Evolutionary conservation across 768 basidiomycete species (phyloP).

Genomic region (Lactarius psammicola): DNA sequence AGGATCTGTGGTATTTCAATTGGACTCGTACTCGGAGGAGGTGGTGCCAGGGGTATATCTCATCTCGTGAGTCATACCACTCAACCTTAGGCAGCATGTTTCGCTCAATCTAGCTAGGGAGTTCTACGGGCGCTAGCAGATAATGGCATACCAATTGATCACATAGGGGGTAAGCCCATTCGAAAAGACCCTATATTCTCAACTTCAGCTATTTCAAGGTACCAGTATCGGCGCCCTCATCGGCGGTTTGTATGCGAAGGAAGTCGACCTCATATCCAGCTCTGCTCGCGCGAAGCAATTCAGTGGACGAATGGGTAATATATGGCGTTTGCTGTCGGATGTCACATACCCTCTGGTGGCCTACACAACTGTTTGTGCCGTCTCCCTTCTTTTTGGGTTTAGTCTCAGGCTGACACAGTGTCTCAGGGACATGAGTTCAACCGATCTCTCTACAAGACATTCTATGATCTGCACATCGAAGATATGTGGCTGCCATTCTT

Average conservation of each 20-base stretch:
- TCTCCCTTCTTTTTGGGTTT: constrained; percentile 10
- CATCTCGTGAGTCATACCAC: constrained; percentile 51
- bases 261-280: constrained; percentile 86
- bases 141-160: constrained; percentile 89
- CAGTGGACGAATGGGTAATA: constrained; percentile 85
- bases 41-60: constrained; percentile 89
- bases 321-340: constrained; percentile 92
- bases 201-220: constrained; percentile 39
- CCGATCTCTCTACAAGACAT: constrained; percentile 90
- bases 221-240: constrained; percentile 93
- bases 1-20: constrained; percentile 91
- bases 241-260: constrained; percentile 92
- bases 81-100: constrained; percentile 37
- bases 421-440: constrained; percentile 90
- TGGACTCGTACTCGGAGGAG: constrained; percentile 93
- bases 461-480: constrained; percentile 92
- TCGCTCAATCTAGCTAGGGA: constrained; percentile 52
- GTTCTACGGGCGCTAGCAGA: constrained; percentile 90
- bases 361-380: constrained; percentile 70
- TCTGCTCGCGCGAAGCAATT: constrained; percentile 89
- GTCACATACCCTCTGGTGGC: constrained; percentile 91
- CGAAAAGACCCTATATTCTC: background rate
- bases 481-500: constrained; percentile 99
- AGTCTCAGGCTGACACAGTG: constrained; percentile 6
- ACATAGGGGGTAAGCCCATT: constrained; percentile 65